Conservation (phyloP, 2,329 filamentous ascomycete species). For the Fusarium sp. region DNA sequence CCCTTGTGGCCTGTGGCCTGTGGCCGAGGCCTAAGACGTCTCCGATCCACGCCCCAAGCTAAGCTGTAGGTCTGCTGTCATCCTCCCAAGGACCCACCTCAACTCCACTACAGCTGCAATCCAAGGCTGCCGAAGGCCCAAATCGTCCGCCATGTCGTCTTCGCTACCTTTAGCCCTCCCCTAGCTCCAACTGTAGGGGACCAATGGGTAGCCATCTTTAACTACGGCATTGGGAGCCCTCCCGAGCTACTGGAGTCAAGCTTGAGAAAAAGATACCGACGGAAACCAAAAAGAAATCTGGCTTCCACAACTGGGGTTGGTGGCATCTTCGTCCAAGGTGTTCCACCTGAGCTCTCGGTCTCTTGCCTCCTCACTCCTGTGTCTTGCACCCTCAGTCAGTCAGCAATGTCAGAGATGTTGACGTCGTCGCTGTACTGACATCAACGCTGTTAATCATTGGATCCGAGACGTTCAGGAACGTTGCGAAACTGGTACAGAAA, state of each 20-base stretch:
- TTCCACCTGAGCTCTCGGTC: background rate
- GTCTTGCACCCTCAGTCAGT: background rate
- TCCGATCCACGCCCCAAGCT: slow-evolving; percentile 20
- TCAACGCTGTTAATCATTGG: slow-evolving; percentile 14
- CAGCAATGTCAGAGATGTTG: background rate
- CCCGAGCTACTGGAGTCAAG: slow-evolving; percentile 15
- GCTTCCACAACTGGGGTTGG: background rate
- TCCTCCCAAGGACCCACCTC: slow-evolving; percentile 11
- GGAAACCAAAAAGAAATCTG: background rate
- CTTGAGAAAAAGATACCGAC: background rate
- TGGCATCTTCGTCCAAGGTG: background rate
- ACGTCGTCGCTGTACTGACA: slow-evolving; percentile 12
- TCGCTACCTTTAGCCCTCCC: slow-evolving; percentile 3
- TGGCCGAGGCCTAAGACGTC: slow-evolving; percentile 11
- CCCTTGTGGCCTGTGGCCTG: slow-evolving; percentile 5
- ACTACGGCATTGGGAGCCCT: slow-evolving; percentile 32
- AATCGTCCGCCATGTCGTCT: slow-evolving; percentile 13
- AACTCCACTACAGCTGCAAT: slow-evolving; percentile 15
- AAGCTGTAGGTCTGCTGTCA: slow-evolving; percentile 26
- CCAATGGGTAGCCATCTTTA: slow-evolving; percentile 28
- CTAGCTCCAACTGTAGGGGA: slow-evolving; percentile 15
- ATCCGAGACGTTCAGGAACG: slow-evolving; percentile 26
- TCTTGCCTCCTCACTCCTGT: background rate
- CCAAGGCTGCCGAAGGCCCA: slow-evolving; percentile 17
- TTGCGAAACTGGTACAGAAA: slow-evolving; percentile 14